Percentiles rank a stretch among this genome's conserved stretches.
phyloP scores from a whole-genome alignment of 1,284 basidiomycete genomes.

The Leccinum huronense region DNA sequence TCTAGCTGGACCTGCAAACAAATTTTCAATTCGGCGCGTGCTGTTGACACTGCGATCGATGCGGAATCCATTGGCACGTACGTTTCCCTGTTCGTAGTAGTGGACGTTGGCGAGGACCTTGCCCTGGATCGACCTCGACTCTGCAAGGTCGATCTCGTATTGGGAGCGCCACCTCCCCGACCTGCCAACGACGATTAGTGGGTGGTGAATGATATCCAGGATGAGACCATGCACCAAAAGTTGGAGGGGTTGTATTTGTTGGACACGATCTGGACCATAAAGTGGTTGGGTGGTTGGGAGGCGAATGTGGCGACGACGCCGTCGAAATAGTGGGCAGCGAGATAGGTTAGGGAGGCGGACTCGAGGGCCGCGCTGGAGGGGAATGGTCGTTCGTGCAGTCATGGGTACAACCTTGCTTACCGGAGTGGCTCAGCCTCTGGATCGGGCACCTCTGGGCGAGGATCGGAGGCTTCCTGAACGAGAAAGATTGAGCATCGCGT shows the following conservation, averaged over 20 bases:
- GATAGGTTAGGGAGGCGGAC: conserved; percentile 63
- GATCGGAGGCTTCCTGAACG: conserved; percentile 73
- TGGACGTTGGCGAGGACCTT: conserved; percentile 79
- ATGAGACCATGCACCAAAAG: conserved; percentile 61
- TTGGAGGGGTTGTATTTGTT: conserved; percentile 93
- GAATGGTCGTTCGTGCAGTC: background rate
- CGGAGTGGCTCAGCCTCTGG: conserved; percentile 71
- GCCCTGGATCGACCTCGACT: conserved; percentile 25
- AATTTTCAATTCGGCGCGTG: conserved; percentile 5
- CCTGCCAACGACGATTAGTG: conserved; percentile 44
- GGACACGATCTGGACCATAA: conserved; percentile 80
- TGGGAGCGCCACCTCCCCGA: conserved; percentile 92
- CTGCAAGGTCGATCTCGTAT: conserved; percentile 30
- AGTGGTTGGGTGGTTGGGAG: conserved; percentile 46
- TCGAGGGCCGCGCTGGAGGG: conserved; percentile 67
- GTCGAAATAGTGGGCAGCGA: conserved; percentile 74
- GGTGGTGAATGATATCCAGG: background rate
- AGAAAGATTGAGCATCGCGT: conserved; percentile 8
- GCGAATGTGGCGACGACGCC: conserved; percentile 73
- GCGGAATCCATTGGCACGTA: conserved; percentile 37
- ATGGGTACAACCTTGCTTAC: conserved; percentile 39
- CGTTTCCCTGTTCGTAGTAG: conserved; percentile 96
- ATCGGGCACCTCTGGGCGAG: conserved; percentile 61
- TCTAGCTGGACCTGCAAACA: conserved; percentile 79
- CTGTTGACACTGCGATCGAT: conserved; percentile 1